phyloP scores from a whole-genome alignment of 345 rosid genomes.

The Erucastrum elatum region DNA sequence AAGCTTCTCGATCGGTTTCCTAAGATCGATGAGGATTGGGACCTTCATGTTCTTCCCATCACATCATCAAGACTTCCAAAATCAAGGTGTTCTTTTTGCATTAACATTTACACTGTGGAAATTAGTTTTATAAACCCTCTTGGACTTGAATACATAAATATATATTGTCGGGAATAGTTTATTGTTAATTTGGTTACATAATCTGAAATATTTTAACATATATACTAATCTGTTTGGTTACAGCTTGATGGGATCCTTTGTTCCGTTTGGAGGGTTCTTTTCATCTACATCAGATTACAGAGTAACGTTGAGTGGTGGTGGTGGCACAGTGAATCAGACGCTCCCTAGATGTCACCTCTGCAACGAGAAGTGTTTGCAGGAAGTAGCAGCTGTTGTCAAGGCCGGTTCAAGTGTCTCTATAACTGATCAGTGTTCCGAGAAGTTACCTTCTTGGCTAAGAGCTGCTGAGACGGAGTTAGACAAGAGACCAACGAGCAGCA shows the following conservation, averaged over 20 bases:
- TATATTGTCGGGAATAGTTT: constrained; percentile 20
- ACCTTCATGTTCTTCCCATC: constrained; percentile 58
- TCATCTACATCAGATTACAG: constrained; percentile 49
- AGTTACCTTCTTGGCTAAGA: constrained; percentile 52
- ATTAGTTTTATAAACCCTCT: neutral
- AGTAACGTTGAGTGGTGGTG: constrained; percentile 38
- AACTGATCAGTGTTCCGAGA: constrained; percentile 49
- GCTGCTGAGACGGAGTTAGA: constrained; percentile 43
- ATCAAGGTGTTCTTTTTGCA: constrained; percentile 45
- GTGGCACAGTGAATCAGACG: constrained; percentile 29
- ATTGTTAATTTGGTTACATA: constrained; percentile 2
- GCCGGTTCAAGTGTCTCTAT: constrained; percentile 42
- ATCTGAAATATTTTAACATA: constrained; percentile 29
- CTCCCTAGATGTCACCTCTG: constrained; percentile 53
- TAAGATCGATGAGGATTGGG: constrained; percentile 57
- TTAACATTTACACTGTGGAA: neutral
- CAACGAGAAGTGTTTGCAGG: constrained; percentile 59
- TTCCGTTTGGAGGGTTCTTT: constrained; percentile 80
- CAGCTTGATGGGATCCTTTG: constrained; percentile 78
- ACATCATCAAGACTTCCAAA: constrained; percentile 50
- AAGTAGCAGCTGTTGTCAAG: constrained; percentile 47
- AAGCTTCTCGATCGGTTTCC: constrained; percentile 53
- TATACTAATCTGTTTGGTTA: constrained; percentile 6
- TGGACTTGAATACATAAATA: neutral
- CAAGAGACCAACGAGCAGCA: constrained; percentile 35